Evolutionary conservation across 495 filamentous ascomycete genomes (phyloP), one percentile per base, ranked within the genome.

Genomic region (Xylaria sp.): DNA sequence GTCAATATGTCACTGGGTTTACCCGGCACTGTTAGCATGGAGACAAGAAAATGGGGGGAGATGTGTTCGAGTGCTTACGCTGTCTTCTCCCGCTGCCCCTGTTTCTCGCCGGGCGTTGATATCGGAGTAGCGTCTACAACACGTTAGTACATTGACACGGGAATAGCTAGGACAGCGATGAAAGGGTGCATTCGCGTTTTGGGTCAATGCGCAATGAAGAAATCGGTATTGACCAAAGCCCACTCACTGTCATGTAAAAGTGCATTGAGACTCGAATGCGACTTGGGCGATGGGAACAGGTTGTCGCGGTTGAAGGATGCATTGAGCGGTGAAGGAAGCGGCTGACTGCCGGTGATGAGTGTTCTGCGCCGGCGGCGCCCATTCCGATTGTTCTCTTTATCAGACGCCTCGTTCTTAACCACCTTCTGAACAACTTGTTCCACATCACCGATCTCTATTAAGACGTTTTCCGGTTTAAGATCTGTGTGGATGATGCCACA

Each of bases 401-500:
- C 90, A 53, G 84, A 82, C 66, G 90, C 90, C 71, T 96, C 92
- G 67, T 90, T 93, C 83, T 97, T 93, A 24, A 99, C 97, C 74
- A 97, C 95, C 29, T 93, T 92, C 83, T 97, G 93, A 50, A 99
- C 96, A 67, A 98, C 98, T 69, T 90, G 87, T 84, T 99, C 97
- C 50, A 99, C 96, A 74, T 99, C 96, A 57, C 97, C 96, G 76
- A 99, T 98, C 85, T 99, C 96, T 79, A 99, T 98, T 76, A 99
- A 84, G 37, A 99, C 96, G 79, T 99, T 99, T 77, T 99, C 96
- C 48, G 96, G 96, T 80, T 99, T 99, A 72, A 99, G 82, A 81
- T 99, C 96, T 7, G 96, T 99, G 81, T 99, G 96, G 74, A 99
- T 98, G 81, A 99, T 99, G 71, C 97, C 97, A 84, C 96, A 99